phyloP scores from a whole-genome alignment of 2,329 filamentous ascomycete species.

The Aspergillus sp. region DNA sequence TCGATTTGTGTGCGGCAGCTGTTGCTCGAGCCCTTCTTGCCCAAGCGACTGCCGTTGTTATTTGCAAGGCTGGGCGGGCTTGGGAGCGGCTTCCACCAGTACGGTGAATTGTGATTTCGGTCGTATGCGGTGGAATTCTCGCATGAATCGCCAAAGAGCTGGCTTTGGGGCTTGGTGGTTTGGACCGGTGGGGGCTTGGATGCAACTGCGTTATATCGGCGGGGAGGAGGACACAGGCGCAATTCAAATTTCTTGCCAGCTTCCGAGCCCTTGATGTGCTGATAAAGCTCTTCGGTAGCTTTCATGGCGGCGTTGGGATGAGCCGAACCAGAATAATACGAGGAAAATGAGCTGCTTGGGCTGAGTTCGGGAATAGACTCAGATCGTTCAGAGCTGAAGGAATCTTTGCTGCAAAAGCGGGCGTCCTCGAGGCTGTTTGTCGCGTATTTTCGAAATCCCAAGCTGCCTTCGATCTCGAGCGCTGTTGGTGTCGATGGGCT shows the following conservation, averaged over 20 bases:
- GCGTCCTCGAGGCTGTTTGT: slow-evolving; percentile 14
- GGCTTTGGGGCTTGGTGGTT: slow-evolving; percentile 9
- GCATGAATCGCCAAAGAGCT: slow-evolving; percentile 16
- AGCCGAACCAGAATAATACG: slow-evolving; percentile 21
- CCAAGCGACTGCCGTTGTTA: slow-evolving; percentile 8
- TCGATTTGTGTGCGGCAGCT: slow-evolving; percentile 23
- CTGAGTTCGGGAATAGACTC: slow-evolving; percentile 29
- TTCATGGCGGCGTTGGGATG: slow-evolving; percentile 20
- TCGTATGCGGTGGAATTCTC: slow-evolving; percentile 22
- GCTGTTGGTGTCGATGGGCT: slow-evolving; percentile 23
- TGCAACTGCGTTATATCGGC: slow-evolving; percentile 9
- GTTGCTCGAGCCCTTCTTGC: slow-evolving; percentile 16
- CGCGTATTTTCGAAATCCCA: slow-evolving; percentile 19
- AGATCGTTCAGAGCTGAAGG: slow-evolving; percentile 25
- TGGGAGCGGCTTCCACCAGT: slow-evolving; percentile 23
- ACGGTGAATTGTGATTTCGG: slow-evolving; percentile 9
- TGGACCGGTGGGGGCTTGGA: slow-evolving; percentile 9
- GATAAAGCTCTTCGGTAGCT: slow-evolving; percentile 20
- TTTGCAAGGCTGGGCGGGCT: slow-evolving; percentile 21
- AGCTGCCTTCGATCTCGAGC: slow-evolving; percentile 21
- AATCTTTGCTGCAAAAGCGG: slow-evolving; percentile 22
- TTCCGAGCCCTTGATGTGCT: slow-evolving; percentile 13
- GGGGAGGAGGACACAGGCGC: slow-evolving; percentile 15
- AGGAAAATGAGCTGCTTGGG: slow-evolving; percentile 33
- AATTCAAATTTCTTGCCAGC: slow-evolving; percentile 16